Evolutionary conservation across 768 basidiomycete genomes (phyloP).

Genomic region (Phlebiopsis gigantea): DNA sequence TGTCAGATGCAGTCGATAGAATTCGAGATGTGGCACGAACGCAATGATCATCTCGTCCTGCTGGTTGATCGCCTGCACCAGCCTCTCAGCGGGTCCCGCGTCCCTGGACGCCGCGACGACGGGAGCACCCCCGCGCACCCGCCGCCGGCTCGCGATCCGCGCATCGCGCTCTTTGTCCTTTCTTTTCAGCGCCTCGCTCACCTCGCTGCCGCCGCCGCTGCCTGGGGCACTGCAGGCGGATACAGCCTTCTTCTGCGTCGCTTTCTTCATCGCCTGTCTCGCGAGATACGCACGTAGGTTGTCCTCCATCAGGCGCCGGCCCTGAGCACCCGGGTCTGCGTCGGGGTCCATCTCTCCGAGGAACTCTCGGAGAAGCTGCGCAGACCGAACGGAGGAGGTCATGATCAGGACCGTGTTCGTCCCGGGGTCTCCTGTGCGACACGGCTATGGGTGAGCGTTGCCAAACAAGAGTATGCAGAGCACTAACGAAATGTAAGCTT

Average conservation of each 20-base stretch:
- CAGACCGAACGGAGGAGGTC: conserved; percentile 76
- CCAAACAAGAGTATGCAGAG: not conserved
- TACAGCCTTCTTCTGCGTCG: conserved; percentile 32
- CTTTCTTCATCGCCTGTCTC: conserved; percentile 62
- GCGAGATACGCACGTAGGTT: conserved; percentile 69
- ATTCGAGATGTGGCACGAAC: not conserved
- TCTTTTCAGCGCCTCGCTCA: conserved; percentile 73
- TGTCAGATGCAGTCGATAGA: not conserved
- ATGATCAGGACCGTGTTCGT: conserved; percentile 83
- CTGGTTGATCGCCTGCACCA: conserved; percentile 15
- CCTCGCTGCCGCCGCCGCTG: conserved; percentile 28
- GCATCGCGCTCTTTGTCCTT: conserved; percentile 67
- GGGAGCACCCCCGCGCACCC: conserved; percentile 71
- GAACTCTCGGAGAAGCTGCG: conserved; percentile 73
- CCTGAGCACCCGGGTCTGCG: conserved; percentile 56
- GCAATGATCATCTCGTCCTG: conserved; percentile 1
- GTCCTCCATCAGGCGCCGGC: conserved; percentile 72
- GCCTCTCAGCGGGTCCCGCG: not conserved
- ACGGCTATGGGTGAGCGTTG: not conserved
- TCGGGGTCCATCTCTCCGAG: conserved; percentile 58
- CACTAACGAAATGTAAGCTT: conserved; percentile 19
- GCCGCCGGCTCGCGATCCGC: conserved; percentile 56
- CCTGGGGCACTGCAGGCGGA: conserved; percentile 12
- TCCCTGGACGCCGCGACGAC: conserved; percentile 4
- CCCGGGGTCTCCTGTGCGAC: conserved; percentile 36